Evolutionary conservation across 2,329 filamentous ascomycete species (phyloP).

Genomic region (Ambrosiella cleistominuta): DNA sequence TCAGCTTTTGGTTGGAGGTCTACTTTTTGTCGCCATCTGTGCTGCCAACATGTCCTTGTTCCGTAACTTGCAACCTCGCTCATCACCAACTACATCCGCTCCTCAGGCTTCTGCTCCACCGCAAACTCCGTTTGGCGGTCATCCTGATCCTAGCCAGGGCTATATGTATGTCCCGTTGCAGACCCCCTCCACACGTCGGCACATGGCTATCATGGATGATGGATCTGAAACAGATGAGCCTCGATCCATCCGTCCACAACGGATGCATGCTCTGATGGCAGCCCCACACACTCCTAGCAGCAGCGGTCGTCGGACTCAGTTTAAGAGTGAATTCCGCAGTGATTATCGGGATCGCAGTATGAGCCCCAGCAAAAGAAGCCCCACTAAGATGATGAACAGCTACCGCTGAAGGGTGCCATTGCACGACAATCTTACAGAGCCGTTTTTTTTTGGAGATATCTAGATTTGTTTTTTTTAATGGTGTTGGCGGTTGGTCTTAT

Average conservation of each 20-base stretch:
- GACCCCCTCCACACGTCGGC: conserved; percentile 22
- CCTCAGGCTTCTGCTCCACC: not conserved
- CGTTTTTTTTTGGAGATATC: not conserved
- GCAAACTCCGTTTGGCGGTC: conserved; percentile 1
- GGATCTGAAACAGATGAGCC: conserved; percentile 6
- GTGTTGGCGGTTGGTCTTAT: no score
- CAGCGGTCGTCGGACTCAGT: not conserved
- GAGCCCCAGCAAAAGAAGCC: conserved; percentile 12
- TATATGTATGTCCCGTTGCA: conserved; percentile 27
- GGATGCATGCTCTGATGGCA: conserved; percentile 9
- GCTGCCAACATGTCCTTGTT: conserved; percentile 32
- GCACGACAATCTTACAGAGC: not conserved
- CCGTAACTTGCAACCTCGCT: conserved; percentile 5
- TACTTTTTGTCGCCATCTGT: conserved; percentile 30
- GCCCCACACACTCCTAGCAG: conserved; percentile 8
- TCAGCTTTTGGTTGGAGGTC: conserved; percentile 34
- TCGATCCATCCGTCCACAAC: conserved; percentile 4
- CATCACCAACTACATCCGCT: not conserved
- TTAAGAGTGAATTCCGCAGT: conserved; percentile 4
- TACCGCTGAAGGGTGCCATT: not conserved
- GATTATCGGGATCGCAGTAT: conserved; percentile 10
- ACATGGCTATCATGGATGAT: conserved; percentile 13
- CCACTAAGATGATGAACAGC: not conserved
- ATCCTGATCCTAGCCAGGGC: conserved; percentile 19
- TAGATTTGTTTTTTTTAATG: not conserved